Conservation (phyloP, 495 filamentous ascomycete genomes). For the Amphirosellinia nigrospora region DNA sequence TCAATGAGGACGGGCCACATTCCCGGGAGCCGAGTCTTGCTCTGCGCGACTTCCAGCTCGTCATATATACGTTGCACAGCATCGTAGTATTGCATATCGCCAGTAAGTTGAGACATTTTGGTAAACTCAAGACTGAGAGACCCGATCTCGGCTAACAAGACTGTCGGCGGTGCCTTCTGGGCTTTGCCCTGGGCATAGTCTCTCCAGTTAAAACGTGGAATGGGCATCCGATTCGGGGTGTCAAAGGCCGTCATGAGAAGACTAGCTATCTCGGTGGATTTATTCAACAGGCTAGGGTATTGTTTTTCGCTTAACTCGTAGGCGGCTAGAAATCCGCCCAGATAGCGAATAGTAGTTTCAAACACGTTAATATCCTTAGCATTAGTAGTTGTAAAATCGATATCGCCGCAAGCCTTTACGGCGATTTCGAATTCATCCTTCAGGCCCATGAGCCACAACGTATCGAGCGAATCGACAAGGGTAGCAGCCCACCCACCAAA, state of each 20-base stretch:
- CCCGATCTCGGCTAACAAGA: constrained; percentile 67
- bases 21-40: constrained; percentile 70
- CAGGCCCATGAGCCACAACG: constrained; percentile 87
- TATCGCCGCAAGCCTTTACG: constrained; percentile 67
- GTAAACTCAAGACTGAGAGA: constrained; percentile 85
- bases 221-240: constrained; percentile 87
- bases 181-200: constrained; percentile 40
- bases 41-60: constrained; percentile 71
- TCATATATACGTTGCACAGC: constrained; percentile 82
- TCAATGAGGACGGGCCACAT: constrained; percentile 80
- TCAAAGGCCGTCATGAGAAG: constrained; percentile 84
- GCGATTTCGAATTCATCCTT: constrained; percentile 80
- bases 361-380: constrained; percentile 67
- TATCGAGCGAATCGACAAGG: constrained; percentile 81
- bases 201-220: constrained; percentile 73
- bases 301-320: constrained; percentile 72
- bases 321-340: constrained; percentile 77
- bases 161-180: constrained; percentile 53
- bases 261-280: constrained; percentile 78
- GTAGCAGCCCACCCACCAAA: constrained; percentile 90
- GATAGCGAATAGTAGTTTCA: constrained; percentile 78
- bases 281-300: constrained; percentile 66
- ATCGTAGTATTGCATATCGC: constrained; percentile 83
- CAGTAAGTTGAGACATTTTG: constrained; percentile 79
- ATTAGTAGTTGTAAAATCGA: constrained; percentile 76